Evolutionary conservation across 2,329 filamentous ascomycete species (phyloP), one percentile per base, ranked within the genome.

Genomic region (Fusarium tupiense): DNA sequence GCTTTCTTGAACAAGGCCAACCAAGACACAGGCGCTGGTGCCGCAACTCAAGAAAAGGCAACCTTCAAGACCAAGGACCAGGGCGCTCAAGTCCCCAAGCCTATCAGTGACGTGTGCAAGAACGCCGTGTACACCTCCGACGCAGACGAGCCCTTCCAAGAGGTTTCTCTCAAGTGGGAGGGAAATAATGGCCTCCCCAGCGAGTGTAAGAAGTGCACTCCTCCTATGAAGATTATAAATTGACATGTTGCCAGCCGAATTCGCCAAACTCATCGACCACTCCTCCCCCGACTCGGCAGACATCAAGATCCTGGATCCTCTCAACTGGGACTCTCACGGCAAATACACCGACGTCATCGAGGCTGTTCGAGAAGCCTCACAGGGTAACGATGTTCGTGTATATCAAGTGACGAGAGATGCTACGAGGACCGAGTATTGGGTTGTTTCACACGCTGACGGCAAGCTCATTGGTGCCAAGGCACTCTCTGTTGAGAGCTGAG

Each of bases 1-100:
- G 87, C 92, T 68, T 98, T 98, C 81, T 87, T 98, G 65, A 89
- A 96, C 81, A 96, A 96, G 85, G 94, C 94, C 61, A 97, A 97
- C 84, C 86, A 91, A 78, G 92, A 95, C 80, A 91, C 93, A 64
- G 68, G 80, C 16, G 67, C 72, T 71, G 59, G 67, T n/a, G 71
- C 66, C 14, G 22, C 76, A 16, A 61, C 69, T 19, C 74, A 78
- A 26, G 61, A 62, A 24, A 71, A 72, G 33, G 47, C 71, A n/a
- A 81, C 83, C 61, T 87, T 90, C 78, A 90, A 88, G 82, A 80
- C 87, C 35, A 83, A 83, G 52, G 88, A 90, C 76, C 77, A 85
- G 69, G 86, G 88, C 72, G 86, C 88, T 59, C 82, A 87, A 68
- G 87, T 95, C 61, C 94, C 95, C 12, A 82, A 85, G 57, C 83